phyloP scores from a whole-genome alignment of 2,329 filamentous ascomycete genomes.

The Pseudocercospora musae region DNA sequence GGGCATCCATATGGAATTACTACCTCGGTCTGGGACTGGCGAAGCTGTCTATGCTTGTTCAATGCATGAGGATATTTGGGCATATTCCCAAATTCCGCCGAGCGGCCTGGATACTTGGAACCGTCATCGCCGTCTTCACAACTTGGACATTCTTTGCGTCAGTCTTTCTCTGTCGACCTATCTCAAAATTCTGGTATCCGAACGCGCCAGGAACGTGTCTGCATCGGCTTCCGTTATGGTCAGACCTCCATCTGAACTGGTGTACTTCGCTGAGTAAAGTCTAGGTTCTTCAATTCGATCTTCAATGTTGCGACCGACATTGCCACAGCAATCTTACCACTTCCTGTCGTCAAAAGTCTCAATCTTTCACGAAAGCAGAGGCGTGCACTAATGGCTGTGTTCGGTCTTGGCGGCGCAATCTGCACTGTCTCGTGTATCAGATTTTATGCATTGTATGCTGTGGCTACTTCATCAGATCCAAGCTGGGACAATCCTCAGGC shows the following conservation, averaged over 20 bases:
- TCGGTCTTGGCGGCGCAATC: constrained; percentile 32
- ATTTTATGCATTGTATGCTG: constrained; percentile 24
- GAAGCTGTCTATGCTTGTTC: constrained; percentile 19
- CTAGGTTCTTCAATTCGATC: constrained; percentile 28
- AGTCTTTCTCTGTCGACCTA: constrained; percentile 7
- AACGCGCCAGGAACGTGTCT: constrained; percentile 25
- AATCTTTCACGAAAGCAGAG: constrained; percentile 29
- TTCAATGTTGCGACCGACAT: constrained; percentile 36
- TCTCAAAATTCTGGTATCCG: constrained; percentile 27
- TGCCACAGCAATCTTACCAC: constrained; percentile 32
- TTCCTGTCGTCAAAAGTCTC: constrained; percentile 33
- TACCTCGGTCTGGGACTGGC: constrained; percentile 18
- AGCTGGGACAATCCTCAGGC: constrained; percentile 27
- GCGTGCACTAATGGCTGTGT: constrained; percentile 29
- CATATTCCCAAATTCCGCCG: constrained; percentile 18
- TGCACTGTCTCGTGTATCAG: constrained; percentile 26
- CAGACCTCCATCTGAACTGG: background rate
- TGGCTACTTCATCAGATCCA: constrained; percentile 21
- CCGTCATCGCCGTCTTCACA: constrained; percentile 9
- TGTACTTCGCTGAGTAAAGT: background rate
- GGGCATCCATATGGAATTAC: constrained; percentile 18
- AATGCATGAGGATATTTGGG: constrained; percentile 24
- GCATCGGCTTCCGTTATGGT: constrained; percentile 27
- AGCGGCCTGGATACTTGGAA: background rate
- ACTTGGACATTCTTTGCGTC: constrained; percentile 5